These are phyloP conservation scores for Meyerozyma smithsonii DNA, from an alignment of 1,139 yeast genomes.

Conservation along the genomic window DNA sequence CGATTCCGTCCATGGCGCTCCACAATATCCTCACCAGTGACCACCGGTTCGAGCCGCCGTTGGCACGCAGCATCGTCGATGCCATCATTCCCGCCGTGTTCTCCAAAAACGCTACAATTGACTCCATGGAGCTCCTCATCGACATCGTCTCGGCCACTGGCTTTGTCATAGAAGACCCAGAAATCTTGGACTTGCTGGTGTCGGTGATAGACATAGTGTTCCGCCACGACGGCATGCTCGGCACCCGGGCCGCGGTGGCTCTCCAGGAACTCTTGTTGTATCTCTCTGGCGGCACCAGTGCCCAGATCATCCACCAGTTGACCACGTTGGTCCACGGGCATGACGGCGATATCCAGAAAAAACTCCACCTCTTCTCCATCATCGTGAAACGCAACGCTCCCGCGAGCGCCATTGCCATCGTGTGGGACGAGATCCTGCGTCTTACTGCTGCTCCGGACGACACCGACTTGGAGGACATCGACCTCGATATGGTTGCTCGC, in stretches of 20 bases:
- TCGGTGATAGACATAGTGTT: conserved; percentile 39
- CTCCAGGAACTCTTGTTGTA: conserved; percentile 44
- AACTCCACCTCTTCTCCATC: conserved; percentile 3
- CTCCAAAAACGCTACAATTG: conserved; percentile 41
- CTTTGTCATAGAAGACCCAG: conserved; percentile 36
- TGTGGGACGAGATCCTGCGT: background rate
- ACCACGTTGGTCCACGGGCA: conserved; percentile 8
- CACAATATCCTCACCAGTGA: conserved; percentile 49
- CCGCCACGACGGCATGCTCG: conserved; percentile 41
- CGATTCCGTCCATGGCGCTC: conserved; percentile 68
- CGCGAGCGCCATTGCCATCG: background rate
- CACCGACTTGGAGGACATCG: conserved; percentile 42
- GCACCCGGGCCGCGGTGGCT: conserved; percentile 53
- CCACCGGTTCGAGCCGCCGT: conserved; percentile 11
- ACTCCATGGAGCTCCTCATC: conserved; percentile 58
- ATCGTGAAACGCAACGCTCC: background rate
- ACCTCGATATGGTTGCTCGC: conserved; percentile 33
- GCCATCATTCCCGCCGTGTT: conserved; percentile 24
- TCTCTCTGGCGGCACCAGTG: conserved; percentile 12
- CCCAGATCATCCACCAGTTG: conserved; percentile 6
- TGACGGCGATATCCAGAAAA: conserved; percentile 1
- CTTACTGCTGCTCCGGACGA: conserved; percentile 19
- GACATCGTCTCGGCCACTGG: conserved; percentile 59
- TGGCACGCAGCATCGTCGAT: conserved; percentile 11
- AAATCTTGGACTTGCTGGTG: conserved; percentile 31